Base-by-base conservation (phyloP, 2,329 filamentous ascomycete genomes). In the Microcera coccophila region DNA sequence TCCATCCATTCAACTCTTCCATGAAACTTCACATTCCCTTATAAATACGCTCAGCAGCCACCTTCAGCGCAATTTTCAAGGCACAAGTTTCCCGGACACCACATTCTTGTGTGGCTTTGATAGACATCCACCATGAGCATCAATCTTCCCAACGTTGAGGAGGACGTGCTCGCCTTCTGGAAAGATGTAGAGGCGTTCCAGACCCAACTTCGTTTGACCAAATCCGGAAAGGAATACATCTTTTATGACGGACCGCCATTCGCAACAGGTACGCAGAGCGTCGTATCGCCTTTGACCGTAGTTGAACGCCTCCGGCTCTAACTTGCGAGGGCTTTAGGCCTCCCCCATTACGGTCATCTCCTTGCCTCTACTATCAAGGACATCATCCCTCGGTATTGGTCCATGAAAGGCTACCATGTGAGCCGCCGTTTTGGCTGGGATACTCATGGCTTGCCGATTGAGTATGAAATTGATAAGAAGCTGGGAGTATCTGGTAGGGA, bases 391-490 rank as follows among this genome's bases (percentile, higher is more conserved):
- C 77, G 91, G 56, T 97, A 96, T 68, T 96, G 90, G 89, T 90
- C 90, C 39, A 95, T 95, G 90, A 94, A 94, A 64, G 91, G 91
- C 14, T 87, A 84, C 62, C 86, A 95, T 71, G 90, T 96, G 39
- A 88, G 93, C 72, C 81, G 91, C 52, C 80, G 90, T 45, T 96
- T 96, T 55, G 91, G 91, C 40, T 96, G 91, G 91, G 91, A 96
- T 48, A 84, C 90, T 2, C 91, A 96, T 62, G 91, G 91, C 48
- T 76, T 97, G 40, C 91, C 91, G 12, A 93, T 97, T 55, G 91
- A 97, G 71, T 87, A 95, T 65, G 91, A 96, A 70, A 96, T 96
- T 61, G 91, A 96, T 74, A 96, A 96, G 77, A 91, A 91, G 69
- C 75, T 95, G 52, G 87, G 87, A 29, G 90, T 95, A 61, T 87